These are phyloP conservation scores for Ceratobasidium sp. DNA, from an alignment of 1,284 basidiomycete species.

Conservation along the genomic window DNA sequence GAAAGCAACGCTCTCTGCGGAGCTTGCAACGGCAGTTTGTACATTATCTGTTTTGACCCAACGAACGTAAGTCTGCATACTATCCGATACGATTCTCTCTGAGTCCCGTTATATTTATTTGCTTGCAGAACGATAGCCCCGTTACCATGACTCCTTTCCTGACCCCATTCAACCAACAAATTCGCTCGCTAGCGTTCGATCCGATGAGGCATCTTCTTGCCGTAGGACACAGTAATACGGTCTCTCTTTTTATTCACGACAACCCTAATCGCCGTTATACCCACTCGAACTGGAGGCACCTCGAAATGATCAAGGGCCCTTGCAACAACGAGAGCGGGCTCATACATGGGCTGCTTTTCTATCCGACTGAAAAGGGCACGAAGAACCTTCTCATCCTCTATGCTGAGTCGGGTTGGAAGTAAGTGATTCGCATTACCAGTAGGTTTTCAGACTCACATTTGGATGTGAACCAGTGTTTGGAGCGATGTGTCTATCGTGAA, in stretches of 20 bases:
- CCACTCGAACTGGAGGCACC: background rate
- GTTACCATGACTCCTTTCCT: background rate
- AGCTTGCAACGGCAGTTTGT: background rate
- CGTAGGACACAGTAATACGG: background rate
- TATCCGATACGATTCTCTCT: too few species aligned
- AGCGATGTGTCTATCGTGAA: background rate
- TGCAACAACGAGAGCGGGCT: background rate
- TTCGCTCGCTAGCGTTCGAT: background rate
- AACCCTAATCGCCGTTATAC: background rate
- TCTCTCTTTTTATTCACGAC: background rate
- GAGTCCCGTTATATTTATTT: too few species aligned
- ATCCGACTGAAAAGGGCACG: background rate
- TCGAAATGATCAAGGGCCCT: background rate
- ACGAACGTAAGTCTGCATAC: background rate
- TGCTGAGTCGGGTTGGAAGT: background rate
- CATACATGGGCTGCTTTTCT: background rate
- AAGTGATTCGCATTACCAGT: too few species aligned
- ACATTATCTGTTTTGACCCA: background rate
- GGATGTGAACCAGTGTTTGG: background rate
- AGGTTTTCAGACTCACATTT: too few species aligned
- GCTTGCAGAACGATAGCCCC: background rate
- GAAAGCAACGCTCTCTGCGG: background rate
- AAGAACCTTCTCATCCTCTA: background rate
- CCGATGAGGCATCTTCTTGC: background rate
- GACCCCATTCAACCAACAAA: background rate